Percentiles rank a stretch among this genome's conserved stretches.
Conservation (phyloP, 2,329 filamentous ascomycete genomes). For the Aspergillus sp. region DNA sequence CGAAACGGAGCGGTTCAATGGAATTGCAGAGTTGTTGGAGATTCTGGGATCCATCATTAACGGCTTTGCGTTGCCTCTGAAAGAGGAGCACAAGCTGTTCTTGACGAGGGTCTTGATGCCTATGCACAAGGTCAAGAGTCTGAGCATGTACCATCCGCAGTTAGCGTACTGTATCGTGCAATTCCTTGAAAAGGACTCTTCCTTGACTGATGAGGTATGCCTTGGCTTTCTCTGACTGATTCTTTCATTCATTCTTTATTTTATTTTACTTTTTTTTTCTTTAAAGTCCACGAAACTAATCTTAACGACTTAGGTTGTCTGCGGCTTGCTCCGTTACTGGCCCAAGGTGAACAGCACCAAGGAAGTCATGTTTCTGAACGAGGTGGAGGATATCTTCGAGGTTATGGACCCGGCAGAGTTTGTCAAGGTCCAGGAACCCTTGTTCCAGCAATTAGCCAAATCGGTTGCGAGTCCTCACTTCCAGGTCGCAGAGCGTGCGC, state of each 20-base stretch:
- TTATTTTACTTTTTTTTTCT: constrained; percentile 1
- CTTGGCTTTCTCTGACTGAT: constrained; percentile 3
- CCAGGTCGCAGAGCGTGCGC: constrained; percentile 90
- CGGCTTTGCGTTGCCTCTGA: constrained; percentile 89
- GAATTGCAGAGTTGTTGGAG: constrained; percentile 91
- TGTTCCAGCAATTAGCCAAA: constrained; percentile 96
- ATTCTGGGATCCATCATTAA: constrained; percentile 99
- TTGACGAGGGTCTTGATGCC: constrained; percentile 86
- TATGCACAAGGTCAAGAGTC: constrained; percentile 93
- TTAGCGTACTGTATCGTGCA: constrained; percentile 98
- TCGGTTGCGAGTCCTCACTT: constrained; percentile 98
- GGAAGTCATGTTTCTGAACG: constrained; percentile 98
- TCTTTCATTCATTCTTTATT: background rate
- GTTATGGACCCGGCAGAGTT: constrained; percentile 99
- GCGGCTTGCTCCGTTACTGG: constrained; percentile 93
- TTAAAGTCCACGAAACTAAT: constrained; percentile 7
- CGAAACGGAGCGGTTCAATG: constrained; percentile 96
- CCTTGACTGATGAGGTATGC: constrained; percentile 85
- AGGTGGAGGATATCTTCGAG: constrained; percentile 98
- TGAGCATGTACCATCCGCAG: constrained; percentile 99
- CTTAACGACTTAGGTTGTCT: constrained; percentile 59
- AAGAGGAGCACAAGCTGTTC: constrained; percentile 98
- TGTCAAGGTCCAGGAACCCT: constrained; percentile 92
- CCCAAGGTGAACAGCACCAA: constrained; percentile 99
- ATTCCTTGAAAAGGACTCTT: constrained; percentile 95